These are phyloP conservation scores for Hawksworthiomyces lignivorus DNA, from an alignment of 2,329 filamentous ascomycete species.

Conservation along the genomic window DNA sequence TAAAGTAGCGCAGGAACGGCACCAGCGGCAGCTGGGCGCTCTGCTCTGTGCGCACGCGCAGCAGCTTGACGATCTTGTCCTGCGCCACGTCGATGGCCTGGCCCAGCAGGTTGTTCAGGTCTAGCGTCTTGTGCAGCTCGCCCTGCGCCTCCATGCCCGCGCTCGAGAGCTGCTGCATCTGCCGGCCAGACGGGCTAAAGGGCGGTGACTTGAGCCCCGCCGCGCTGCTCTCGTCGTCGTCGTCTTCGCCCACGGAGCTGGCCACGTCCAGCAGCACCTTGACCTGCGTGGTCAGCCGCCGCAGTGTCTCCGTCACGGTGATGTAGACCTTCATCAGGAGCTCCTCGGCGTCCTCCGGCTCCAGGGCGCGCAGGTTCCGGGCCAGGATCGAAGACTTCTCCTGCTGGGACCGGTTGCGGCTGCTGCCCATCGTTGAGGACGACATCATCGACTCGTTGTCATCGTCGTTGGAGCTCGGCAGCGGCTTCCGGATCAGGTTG, in stretches of 20 bases:
- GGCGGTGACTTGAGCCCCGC: conserved; percentile 36
- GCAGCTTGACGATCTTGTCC: conserved; percentile 65
- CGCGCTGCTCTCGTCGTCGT: not conserved
- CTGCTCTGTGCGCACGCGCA: conserved; percentile 71
- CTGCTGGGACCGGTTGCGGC: conserved; percentile 64
- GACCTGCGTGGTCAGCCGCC: conserved; percentile 79
- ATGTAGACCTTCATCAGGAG: conserved; percentile 79
- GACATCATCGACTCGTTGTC: conserved; percentile 88
- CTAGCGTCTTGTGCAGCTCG: conserved; percentile 67
- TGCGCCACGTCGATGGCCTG: conserved; percentile 77
- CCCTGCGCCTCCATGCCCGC: conserved; percentile 52
- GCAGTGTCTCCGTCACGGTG: conserved; percentile 76
- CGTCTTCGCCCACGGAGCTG: conserved; percentile 54
- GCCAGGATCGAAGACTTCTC: conserved; percentile 87
- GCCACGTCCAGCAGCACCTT: conserved; percentile 94
- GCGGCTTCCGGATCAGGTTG: conserved; percentile 69
- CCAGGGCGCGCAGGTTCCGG: conserved; percentile 76
- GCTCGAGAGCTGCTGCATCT: conserved; percentile 23
- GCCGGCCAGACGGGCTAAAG: conserved; percentile 39
- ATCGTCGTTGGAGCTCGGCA: conserved; percentile 90
- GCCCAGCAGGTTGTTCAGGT: conserved; percentile 68
- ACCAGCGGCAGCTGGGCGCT: conserved; percentile 58
- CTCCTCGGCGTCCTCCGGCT: conserved; percentile 75
- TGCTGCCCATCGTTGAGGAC: conserved; percentile 63
- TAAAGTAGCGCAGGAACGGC: conserved; percentile 74